Evolutionary conservation across 1,284 basidiomycete species (phyloP).

Genomic region (Microbotryum scabiosae): DNA sequence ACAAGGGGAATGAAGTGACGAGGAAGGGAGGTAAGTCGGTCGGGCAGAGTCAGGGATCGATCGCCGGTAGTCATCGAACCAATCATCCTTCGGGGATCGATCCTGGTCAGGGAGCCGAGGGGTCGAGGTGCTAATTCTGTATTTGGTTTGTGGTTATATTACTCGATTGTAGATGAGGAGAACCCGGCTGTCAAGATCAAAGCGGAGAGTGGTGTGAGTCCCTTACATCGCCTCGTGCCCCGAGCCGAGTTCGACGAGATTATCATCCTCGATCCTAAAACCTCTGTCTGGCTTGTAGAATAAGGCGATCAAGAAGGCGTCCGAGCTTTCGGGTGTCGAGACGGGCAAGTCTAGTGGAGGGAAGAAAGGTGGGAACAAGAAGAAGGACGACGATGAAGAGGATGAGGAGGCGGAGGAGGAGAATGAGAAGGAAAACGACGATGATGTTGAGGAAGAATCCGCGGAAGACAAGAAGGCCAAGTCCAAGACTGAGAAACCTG

Average conservation of each 20-base stretch:
- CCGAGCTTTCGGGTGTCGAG: not conserved
- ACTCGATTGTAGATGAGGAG: constrained; percentile 6
- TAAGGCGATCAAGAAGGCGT: constrained; percentile 24
- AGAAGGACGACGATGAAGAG: constrained; percentile 6
- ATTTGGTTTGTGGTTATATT: no score
- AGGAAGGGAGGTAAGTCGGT: constrained; percentile 24
- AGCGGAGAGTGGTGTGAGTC: constrained; percentile 19
- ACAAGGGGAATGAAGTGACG: constrained; percentile 21
- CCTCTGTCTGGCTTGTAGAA: not conserved
- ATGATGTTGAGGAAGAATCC: constrained; percentile 6
- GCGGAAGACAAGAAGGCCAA: constrained; percentile 20
- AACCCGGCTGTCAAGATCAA: constrained; percentile 27
- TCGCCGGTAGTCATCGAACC: no score
- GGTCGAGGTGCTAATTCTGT: not conserved
- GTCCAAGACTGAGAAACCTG: constrained; percentile 5
- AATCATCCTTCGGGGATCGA: not conserved
- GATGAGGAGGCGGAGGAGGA: not conserved
- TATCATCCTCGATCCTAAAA: not conserved
- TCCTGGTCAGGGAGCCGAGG: not conserved
- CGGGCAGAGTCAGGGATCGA: not conserved
- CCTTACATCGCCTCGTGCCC: not conserved
- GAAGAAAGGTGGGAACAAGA: no score
- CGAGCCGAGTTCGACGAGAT: not conserved
- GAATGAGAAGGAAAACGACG: constrained; percentile 1
- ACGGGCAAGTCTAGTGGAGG: no score